Evolutionary conservation across 148 eudicot species (phyloP).

Genomic region (Talinum fruticosum): DNA sequence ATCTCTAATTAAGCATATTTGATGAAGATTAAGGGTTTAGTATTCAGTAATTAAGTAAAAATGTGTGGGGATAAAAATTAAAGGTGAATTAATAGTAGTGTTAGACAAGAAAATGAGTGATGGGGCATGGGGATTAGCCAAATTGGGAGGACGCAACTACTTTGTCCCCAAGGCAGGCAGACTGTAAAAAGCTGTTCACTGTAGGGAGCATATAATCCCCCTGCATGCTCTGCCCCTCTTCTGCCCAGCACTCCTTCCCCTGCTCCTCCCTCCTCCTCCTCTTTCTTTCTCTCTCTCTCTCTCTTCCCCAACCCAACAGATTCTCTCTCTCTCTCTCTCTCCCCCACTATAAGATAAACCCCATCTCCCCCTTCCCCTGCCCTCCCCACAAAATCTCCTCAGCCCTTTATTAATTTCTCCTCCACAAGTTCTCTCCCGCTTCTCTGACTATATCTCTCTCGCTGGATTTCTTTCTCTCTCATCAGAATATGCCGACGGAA

Average conservation of each 20-base stretch:
- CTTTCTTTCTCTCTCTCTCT: not conserved
- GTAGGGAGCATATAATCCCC: constrained; percentile 8
- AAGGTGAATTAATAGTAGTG: not conserved
- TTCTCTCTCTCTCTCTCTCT: not conserved
- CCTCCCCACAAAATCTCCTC: not conserved
- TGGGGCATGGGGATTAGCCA: not conserved
- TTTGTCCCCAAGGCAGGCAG: not conserved
- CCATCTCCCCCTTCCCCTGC: not conserved
- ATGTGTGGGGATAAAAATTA: no score
- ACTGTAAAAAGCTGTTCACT: constrained; percentile 10
- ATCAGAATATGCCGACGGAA: not conserved
- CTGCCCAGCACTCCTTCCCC: constrained; percentile 4
- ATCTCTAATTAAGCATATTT: no score
- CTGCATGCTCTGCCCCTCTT: constrained; percentile 17
- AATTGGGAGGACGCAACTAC: not conserved
- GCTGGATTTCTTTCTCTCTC: not conserved
- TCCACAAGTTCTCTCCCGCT: not conserved
- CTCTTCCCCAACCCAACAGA: not conserved
- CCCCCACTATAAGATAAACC: not conserved
- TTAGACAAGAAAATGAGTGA: not conserved
- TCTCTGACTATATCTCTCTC: no score
- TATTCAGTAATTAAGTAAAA: no score
- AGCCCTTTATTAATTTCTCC: not conserved
- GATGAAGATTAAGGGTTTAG: no score
- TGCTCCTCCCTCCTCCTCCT: not conserved